phyloP scores from a whole-genome alignment of 2,329 filamentous ascomycete species.

The Trichoderma hamatum region DNA sequence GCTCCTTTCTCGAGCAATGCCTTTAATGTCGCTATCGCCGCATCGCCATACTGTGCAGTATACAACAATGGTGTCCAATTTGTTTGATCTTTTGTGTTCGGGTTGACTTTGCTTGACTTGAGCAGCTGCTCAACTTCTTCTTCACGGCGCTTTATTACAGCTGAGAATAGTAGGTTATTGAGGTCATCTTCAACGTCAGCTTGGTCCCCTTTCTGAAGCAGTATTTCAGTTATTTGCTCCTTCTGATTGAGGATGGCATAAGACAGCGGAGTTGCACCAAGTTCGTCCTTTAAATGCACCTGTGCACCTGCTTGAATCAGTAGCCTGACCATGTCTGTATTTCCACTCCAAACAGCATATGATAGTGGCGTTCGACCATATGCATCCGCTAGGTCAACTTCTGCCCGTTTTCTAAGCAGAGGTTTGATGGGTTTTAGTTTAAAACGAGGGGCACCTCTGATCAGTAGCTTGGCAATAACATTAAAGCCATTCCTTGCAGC shows the following conservation, averaged over 20 bases:
- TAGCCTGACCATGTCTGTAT: background rate
- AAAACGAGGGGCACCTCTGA: background rate
- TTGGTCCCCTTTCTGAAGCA: background rate
- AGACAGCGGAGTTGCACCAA: background rate
- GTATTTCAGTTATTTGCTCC: background rate
- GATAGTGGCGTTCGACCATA: slow-evolving; percentile 3
- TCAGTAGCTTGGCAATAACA: background rate
- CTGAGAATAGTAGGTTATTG: background rate
- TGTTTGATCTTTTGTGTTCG: background rate
- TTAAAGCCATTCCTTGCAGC: slow-evolving; percentile 6
- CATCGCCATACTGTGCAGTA: background rate
- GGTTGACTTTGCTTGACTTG: background rate
- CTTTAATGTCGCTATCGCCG: background rate
- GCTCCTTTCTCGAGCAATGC: background rate
- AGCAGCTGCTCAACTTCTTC: slow-evolving; percentile 1
- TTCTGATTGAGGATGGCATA: background rate
- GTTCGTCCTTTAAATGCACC: background rate
- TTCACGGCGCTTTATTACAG: slow-evolving; percentile 2
- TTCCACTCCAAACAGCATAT: background rate
- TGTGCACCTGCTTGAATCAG: background rate
- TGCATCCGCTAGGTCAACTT: background rate
- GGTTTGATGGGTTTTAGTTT: background rate
- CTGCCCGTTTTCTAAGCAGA: background rate
- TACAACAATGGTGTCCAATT: background rate
- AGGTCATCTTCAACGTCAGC: background rate